Conservation (phyloP, 805 yeast species). For the Wickerhamiella azyma region DNA sequence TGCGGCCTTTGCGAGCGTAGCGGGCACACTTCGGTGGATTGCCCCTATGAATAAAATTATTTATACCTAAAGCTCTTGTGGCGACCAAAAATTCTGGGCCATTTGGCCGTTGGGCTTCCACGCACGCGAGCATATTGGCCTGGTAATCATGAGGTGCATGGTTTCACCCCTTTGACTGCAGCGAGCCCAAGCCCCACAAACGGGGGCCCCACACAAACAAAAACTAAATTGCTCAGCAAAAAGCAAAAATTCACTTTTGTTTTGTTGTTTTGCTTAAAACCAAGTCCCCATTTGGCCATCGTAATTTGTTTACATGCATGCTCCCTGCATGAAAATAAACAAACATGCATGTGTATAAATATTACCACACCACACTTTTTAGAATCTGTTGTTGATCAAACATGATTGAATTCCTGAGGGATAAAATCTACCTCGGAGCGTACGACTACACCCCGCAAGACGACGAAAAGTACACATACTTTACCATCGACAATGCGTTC, state of each 20-base stretch:
- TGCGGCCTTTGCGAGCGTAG: slow-evolving; percentile 86
- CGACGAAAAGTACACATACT: slow-evolving; percentile 61
- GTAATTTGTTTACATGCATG: not conserved
- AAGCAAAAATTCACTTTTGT: too few species aligned
- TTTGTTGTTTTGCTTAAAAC: too few species aligned
- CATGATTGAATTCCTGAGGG: slow-evolving; percentile 27
- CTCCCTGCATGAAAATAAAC: slow-evolving; percentile 6
- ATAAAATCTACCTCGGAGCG: slow-evolving; percentile 69
- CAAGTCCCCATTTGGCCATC: too few species aligned
- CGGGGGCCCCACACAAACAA: too few species aligned
- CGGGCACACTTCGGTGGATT: slow-evolving; percentile 78
- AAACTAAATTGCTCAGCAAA: too few species aligned
- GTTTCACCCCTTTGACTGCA: too few species aligned
- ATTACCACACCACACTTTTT: not conserved
- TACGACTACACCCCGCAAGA: slow-evolving; percentile 69
- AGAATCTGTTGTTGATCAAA: not conserved
- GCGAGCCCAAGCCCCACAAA: too few species aligned
- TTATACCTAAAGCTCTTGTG: slow-evolving; percentile 23
- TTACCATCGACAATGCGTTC: slow-evolving; percentile 83
- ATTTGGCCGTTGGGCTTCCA: too few species aligned
- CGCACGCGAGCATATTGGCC: too few species aligned
- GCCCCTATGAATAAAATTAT: slow-evolving; percentile 61
- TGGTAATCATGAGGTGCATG: too few species aligned
- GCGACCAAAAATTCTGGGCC: too few species aligned
- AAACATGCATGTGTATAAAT: slow-evolving; percentile 5